Conservation (phyloP, 2,329 filamentous ascomycete genomes). For the Neonectria coccinea region DNA sequence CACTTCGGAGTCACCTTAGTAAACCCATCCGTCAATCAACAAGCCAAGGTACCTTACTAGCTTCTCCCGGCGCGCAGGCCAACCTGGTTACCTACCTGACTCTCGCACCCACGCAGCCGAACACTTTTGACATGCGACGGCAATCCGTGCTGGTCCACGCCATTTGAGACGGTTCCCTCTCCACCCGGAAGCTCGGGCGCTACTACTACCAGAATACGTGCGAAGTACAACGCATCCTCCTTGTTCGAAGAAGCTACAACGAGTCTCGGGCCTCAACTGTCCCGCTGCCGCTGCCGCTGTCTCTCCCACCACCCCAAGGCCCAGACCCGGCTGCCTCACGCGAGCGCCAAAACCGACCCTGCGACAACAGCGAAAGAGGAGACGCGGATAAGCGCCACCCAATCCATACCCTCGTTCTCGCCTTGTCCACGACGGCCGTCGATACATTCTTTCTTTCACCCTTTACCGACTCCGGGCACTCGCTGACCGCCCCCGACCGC, state of each 20-base stretch:
- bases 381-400: conserved; percentile 36
- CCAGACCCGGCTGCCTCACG: conserved; percentile 41
- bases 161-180: conserved; percentile 43
- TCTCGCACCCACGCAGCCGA: conserved; percentile 29
- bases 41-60: conserved; percentile 2
- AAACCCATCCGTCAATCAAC: not conserved
- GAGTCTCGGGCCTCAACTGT: conserved; percentile 26
- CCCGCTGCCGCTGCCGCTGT: conserved; percentile 3
- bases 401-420: conserved; percentile 42
- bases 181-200: conserved; percentile 44
- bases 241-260: conserved; percentile 16
- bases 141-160: conserved; percentile 43
- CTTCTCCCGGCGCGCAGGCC: conserved; percentile 33
- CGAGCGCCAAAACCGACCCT: conserved; percentile 41
- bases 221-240: conserved; percentile 29
- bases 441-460: conserved; percentile 11
- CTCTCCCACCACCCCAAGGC: conserved; percentile 6
- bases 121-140: conserved; percentile 43
- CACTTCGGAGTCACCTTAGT: not conserved
- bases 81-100: conserved; percentile 27
- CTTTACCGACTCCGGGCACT: conserved; percentile 8
- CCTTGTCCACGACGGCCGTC: conserved; percentile 29
- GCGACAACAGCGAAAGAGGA: conserved; percentile 40
- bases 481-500: conserved; percentile 8
- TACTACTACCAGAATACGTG: conserved; percentile 8